These are phyloP conservation scores for Tillandsia leiboldiana DNA, from an alignment of 176 grass and related monocot genomes.

Conservation along the genomic window DNA sequence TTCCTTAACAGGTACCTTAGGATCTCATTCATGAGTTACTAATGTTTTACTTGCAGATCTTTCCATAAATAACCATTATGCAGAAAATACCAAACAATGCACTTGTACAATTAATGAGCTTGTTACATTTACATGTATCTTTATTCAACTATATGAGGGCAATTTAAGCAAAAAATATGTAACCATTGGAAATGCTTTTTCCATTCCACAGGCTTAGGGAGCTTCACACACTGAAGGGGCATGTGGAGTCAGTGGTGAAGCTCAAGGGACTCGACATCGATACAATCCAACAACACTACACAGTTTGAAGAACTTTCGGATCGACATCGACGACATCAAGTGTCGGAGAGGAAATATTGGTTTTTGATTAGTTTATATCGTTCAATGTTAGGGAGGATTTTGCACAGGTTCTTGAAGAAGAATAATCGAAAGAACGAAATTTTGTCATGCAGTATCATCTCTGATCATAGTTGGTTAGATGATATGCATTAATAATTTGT, in stretches of 20 bases:
- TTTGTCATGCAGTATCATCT: background rate
- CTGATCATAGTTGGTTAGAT: background rate
- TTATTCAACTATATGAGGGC: background rate
- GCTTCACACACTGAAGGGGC: slow-evolving; percentile 21
- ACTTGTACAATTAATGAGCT: background rate
- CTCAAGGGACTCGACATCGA: slow-evolving; percentile 13
- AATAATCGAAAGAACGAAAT: background rate
- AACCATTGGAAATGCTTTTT: background rate
- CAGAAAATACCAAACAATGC: no score
- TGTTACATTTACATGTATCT: background rate
- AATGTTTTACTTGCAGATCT: no score
- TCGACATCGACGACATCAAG: background rate
- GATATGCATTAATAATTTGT: background rate
- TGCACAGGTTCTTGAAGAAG: background rate
- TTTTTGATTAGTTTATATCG: background rate
- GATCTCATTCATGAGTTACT: no score
- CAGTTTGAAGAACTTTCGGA: slow-evolving; percentile 1
- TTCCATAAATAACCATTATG: no score
- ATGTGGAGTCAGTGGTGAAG: slow-evolving; percentile 19
- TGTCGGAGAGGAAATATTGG: background rate
- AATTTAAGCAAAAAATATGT: background rate
- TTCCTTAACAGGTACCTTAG: no score
- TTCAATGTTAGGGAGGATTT: background rate
- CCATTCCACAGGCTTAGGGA: slow-evolving; percentile 8
- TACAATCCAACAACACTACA: slow-evolving; percentile 14